These are phyloP conservation scores for Eucalyptus erythrocorys DNA, from an alignment of 345 rosid genomes.

Conservation along the genomic window DNA sequence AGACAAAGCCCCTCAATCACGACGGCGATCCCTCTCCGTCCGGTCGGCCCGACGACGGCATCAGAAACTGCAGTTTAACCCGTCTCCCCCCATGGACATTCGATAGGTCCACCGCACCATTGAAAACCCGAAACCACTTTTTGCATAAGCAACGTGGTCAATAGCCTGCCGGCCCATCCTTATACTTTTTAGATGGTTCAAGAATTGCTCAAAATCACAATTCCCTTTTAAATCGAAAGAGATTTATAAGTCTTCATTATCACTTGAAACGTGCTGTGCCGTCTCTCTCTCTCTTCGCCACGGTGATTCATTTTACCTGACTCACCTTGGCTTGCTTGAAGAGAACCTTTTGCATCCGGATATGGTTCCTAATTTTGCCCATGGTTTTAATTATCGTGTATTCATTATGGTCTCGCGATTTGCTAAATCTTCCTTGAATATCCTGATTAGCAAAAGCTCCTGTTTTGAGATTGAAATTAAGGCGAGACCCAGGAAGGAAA, in stretches of 20 bases:
- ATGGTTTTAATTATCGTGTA: neutral
- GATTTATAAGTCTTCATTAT: neutral
- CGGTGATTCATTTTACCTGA: neutral
- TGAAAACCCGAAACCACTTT: neutral
- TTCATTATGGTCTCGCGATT: neutral
- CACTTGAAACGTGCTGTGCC: accelerated
- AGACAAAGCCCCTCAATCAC: neutral
- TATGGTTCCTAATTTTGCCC: neutral
- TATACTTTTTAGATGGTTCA: accelerated
- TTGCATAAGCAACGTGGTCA: neutral
- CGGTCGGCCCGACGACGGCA: neutral
- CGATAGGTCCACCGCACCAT: neutral
- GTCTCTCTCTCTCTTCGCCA: accelerated
- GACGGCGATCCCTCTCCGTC: neutral
- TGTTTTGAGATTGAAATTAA: neutral
- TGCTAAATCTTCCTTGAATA: neutral
- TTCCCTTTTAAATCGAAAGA: neutral
- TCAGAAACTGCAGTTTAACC: neutral
- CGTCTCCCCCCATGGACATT: neutral
- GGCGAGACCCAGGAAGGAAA: neutral
- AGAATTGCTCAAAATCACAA: neutral
- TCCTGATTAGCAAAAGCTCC: neutral
- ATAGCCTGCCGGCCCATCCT: neutral
- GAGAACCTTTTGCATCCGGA: neutral
- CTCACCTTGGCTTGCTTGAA: neutral